Base-by-base conservation (phyloP, 768 basidiomycete genomes). In the Tylopilus rubrobrunneus region DNA sequence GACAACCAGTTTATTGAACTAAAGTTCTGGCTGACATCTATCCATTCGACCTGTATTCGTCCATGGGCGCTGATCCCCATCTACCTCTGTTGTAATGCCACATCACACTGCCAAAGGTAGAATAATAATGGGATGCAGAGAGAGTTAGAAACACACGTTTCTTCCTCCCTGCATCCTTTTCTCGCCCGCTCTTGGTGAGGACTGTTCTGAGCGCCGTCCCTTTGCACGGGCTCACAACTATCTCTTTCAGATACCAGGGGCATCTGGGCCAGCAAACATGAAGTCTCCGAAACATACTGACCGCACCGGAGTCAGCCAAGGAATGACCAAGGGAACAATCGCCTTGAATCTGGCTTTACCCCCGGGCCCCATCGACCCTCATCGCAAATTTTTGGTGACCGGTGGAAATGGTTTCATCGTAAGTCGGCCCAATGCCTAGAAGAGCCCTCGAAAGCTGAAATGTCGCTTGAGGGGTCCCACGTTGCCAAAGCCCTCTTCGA, bases 331-430 rank as follows among this genome's bases (percentile, higher is more conserved):
- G 17, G 21, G 11, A 58, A 17, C 45, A 27, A 7, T 5, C 8
- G 2, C 1, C 7, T 19, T 10, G 1, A 41, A 57, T 23, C 29
- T 25, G 27, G 7, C 15, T 25, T 15, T 34, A 10, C 29, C 23
- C 12, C 25, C 25, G 25, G 25, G 25, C 25, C 11, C 28, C 33
- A 31, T 56, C 10, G 51, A 40, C 21, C 46, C 12, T 28, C 29
- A 21, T 34, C 53, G 53, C 31, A 61, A 49, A 17, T 60, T 74
- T 45, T 72, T 82, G 25, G 66, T 82, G 29, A 77, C 77, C 2
- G 80, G 81, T 6, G 81, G 80, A 1, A 67, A 76, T 56, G 81
- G 81, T 4, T 82, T 82, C 57, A 76, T 81, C n/a, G 80, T 81
- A 58, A 61, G 76, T 62, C 21, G 21, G 27, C 15, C 17, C 10